Conservation (phyloP, 495 filamentous ascomycete genomes). For the Neurospora sp. region DNA sequence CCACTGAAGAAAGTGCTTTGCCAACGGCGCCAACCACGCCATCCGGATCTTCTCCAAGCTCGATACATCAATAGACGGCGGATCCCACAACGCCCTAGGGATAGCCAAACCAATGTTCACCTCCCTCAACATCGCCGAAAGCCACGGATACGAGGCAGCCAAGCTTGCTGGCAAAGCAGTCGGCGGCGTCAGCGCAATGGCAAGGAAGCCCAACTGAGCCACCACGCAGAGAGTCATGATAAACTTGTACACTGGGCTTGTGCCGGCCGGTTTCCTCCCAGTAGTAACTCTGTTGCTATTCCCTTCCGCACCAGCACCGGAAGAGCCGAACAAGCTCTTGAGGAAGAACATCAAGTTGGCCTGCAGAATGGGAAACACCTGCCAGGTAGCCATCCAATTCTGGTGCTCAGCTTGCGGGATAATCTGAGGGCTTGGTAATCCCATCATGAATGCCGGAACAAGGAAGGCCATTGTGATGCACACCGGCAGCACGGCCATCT, state of each 20-base stretch:
- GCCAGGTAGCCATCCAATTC: conserved; percentile 48
- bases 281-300: not conserved
- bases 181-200: conserved; percentile 38
- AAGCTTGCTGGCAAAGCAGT: conserved; percentile 31
- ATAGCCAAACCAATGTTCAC: conserved; percentile 29
- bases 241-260: conserved; percentile 46
- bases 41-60: conserved; percentile 17
- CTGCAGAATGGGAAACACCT: conserved; percentile 46
- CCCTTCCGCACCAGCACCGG: not conserved
- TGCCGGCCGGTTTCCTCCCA: conserved; percentile 25
- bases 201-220: conserved; percentile 29
- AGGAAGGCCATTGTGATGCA: conserved; percentile 40
- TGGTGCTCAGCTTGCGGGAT: conserved; percentile 43
- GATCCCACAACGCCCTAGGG: conserved; percentile 11
- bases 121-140: conserved; percentile 21
- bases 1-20: conserved; percentile 46
- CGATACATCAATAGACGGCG: conserved; percentile 15
- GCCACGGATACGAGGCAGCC: conserved; percentile 12
- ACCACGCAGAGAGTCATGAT: conserved; percentile 37
- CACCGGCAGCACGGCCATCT: conserved; percentile 38
- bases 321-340: conserved; percentile 5
- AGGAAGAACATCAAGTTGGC: conserved; percentile 23
- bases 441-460: conserved; percentile 41
- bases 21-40: conserved; percentile 36
- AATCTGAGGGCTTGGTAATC: conserved; percentile 37